Evolutionary conservation across 257 asterid species (phyloP), one percentile per base, ranked within the genome.

Genomic region (Paraleonurus japonicus): DNA sequence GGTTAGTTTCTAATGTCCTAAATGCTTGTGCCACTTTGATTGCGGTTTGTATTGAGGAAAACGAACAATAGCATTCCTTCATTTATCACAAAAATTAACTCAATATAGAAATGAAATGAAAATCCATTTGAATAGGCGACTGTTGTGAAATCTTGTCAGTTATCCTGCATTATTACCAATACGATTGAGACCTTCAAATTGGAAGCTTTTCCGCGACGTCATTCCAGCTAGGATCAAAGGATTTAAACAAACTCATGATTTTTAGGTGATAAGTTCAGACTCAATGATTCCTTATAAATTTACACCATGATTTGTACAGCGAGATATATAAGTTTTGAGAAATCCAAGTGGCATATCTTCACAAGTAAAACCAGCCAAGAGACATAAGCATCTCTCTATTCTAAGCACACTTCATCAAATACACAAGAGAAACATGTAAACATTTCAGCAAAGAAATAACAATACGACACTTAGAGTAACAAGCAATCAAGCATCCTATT

Each of bases 291-390:
- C 3, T 13, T 19, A 48, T 16, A 12, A 69, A 11, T 24, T 47
- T 45, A 71, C 41, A 16, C 26, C 47, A 66, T 71, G 54, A 67
- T 48, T 26, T 77, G 19, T 72, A 39, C 30, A 58, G 73, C 69
- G 10, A 61, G 50, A 13, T 17, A 41, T 13, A 41, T 10, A 39
- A 39, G n/a, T 39, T 43, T 43, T 3, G 19, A 43, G 51, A 43
- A 43, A 43, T 43, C 51, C 51, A 43, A 43, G 51, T 43, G 19
- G 51, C 19, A 43, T 43, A 7, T 43, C 51, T 43, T 62, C 54
- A n/a, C 35, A 33, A 23, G 51, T 27, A 32, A 35, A 75, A 61
- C n/a, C 51, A 69, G 50, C 65, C 4, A 75, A 4, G 10, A 24
- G 39, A 67, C 45, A 16, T 13, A 67, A 65, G 53, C 16, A 47